Conservation (phyloP, 2,329 filamentous ascomycete species). For the Venturia nashicola region DNA sequence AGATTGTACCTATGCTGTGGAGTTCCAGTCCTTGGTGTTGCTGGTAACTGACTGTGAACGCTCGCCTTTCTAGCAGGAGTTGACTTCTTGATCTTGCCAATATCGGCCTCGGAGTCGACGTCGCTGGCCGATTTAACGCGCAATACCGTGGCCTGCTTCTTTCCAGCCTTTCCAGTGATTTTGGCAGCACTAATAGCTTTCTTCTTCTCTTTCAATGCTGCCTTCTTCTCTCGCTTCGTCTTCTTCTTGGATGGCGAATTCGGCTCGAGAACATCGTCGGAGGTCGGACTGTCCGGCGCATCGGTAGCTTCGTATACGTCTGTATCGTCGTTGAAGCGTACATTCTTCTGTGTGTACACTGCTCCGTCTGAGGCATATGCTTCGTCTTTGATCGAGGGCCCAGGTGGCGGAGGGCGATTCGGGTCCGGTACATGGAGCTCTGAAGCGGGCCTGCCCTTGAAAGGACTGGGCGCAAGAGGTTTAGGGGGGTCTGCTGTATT, state of each 20-base stretch:
- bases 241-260: constrained; percentile 8
- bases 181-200: constrained; percentile 15
- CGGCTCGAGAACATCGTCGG: not conserved
- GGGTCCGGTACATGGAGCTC: not conserved
- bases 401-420: not conserved
- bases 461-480: not conserved
- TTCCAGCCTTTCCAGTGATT: constrained; percentile 9
- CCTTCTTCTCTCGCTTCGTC: constrained; percentile 14
- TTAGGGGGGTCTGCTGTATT: constrained; percentile 15
- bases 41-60: constrained; percentile 15
- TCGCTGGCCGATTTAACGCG: constrained; percentile 16
- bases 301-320: constrained; percentile 10
- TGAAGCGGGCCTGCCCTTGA: constrained; percentile 6
- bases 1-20: not conserved
- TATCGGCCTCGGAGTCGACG: constrained; percentile 24
- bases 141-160: not conserved
- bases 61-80: constrained; percentile 26
- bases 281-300: constrained; percentile 8
- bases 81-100: constrained; percentile 9
- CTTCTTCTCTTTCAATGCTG: constrained; percentile 17
- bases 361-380: constrained; percentile 32
- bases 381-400: constrained; percentile 14
- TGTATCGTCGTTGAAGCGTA: constrained; percentile 16
- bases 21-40: not conserved
- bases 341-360: constrained; percentile 19